Evolutionary conservation across 768 basidiomycete species (phyloP).

Genomic region (Boletus bicolor): DNA sequence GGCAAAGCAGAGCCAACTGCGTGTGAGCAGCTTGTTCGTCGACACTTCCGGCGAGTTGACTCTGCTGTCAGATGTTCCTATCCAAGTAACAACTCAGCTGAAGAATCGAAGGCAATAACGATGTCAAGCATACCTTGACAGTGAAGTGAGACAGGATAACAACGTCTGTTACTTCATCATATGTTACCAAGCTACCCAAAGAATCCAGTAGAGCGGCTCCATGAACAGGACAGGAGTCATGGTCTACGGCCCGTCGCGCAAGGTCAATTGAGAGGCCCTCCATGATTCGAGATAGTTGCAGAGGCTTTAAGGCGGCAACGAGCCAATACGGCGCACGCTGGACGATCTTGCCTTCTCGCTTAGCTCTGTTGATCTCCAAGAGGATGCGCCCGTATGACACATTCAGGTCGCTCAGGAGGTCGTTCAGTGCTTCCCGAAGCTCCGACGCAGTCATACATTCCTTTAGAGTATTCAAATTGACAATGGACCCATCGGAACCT

Average conservation of each 20-base stretch:
- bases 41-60: background rate
- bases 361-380: background rate
- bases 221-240: background rate
- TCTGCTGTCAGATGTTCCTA: constrained; percentile 8
- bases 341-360: background rate
- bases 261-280: constrained; percentile 4
- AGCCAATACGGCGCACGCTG: constrained; percentile 4
- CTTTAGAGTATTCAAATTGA: background rate
- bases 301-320: background rate
- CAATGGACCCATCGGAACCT: constrained; percentile 14
- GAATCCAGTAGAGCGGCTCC: background rate
- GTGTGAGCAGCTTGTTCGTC: background rate
- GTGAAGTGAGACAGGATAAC: constrained; percentile 5
- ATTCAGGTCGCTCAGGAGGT: constrained; percentile 3
- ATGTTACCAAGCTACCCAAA: constrained; percentile 1
- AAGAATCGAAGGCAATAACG: background rate
- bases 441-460: background rate
- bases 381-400: constrained; percentile 3
- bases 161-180: constrained; percentile 1
- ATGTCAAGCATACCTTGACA: constrained; percentile 1
- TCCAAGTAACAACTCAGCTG: background rate
- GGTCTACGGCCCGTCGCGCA: background rate
- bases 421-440: background rate
- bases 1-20: background rate
- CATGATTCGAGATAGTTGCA: background rate